Evolutionary conservation across 768 basidiomycete genomes (phyloP).

Genomic region (Serpula lacrymans): DNA sequence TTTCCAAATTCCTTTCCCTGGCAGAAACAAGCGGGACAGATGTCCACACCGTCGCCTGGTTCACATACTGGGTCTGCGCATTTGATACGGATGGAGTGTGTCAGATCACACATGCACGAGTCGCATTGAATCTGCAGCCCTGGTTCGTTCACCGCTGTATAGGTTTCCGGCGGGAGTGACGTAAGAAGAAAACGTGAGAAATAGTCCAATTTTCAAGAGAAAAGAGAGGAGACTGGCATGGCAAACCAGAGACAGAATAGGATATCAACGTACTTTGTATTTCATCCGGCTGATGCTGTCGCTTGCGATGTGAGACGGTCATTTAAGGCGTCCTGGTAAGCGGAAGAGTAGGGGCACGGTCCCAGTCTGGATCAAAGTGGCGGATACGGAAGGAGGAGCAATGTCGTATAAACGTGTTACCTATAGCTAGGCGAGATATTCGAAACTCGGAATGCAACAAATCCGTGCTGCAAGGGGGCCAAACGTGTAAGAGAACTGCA

Average conservation of each 20-base stretch:
- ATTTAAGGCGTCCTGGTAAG: no score
- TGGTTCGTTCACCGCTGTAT: conserved; percentile 71
- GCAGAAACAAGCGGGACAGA: conserved; percentile 92
- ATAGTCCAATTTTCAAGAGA: neutral
- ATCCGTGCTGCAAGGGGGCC: no score
- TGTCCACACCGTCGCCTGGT: conserved; percentile 78
- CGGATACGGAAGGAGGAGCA: no score
- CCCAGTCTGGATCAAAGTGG: no score
- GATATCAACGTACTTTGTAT: conserved; percentile 48
- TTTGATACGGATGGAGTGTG: conserved; percentile 95
- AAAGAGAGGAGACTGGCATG: neutral
- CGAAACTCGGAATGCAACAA: no score
- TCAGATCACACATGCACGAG: conserved; percentile 81
- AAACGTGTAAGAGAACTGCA: no score
- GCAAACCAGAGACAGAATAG: conserved; percentile 2
- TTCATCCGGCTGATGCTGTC: conserved; percentile 61
- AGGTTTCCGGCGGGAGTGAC: no score
- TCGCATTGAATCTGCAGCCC: conserved; percentile 85
- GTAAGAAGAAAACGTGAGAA: conserved; percentile 29
- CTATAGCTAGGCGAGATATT: no score
- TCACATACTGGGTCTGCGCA: conserved; percentile 83
- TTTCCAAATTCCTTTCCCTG: conserved; percentile 83
- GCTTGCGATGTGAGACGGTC: conserved; percentile 68
- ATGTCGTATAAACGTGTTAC: no score
- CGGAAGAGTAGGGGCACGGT: no score